Conservation (phyloP, 108 stramenopile genomes). For the Skeletonema menzelii region DNA sequence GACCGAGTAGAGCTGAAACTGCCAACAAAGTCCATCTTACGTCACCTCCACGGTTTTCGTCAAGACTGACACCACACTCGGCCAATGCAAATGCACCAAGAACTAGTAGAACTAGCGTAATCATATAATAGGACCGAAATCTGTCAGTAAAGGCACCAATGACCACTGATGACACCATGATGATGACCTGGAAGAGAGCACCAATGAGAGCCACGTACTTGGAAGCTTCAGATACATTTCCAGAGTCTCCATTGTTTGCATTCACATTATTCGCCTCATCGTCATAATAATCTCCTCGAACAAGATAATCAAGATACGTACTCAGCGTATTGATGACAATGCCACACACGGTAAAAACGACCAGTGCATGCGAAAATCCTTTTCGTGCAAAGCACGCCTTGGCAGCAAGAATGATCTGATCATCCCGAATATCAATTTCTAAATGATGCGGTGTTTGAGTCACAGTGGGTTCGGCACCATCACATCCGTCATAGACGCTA, state of each 20-base stretch:
- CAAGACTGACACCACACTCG: constrained; percentile 85
- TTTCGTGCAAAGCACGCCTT: constrained; percentile 74
- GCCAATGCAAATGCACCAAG: constrained; percentile 82
- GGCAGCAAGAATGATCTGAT: constrained; percentile 73
- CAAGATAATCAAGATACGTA: constrained; percentile 86
- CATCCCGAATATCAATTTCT: constrained; percentile 84
- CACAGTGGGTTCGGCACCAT: constrained; percentile 76
- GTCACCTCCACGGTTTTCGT: constrained; percentile 64
- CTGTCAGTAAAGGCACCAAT: constrained; percentile 77
- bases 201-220: constrained; percentile 83
- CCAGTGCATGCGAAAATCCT: constrained; percentile 79
- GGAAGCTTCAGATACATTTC: constrained; percentile 44
- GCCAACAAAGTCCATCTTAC: constrained; percentile 70
- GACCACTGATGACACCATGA: constrained; percentile 84
- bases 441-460: constrained; percentile 77
- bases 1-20: constrained; percentile 79
- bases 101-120: constrained; percentile 70
- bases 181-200: constrained; percentile 76
- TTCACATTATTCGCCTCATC: background rate
- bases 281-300: constrained; percentile 54
- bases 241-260: constrained; percentile 3
- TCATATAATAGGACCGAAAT: constrained; percentile 79
- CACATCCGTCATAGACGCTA: constrained; percentile 15
- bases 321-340: constrained; percentile 84
- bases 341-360: constrained; percentile 73